Evolutionary conservation across 176 grass and related monocot genomes (phyloP), one percentile per base, ranked within the genome.

Genomic region (Bromus sterilis): DNA sequence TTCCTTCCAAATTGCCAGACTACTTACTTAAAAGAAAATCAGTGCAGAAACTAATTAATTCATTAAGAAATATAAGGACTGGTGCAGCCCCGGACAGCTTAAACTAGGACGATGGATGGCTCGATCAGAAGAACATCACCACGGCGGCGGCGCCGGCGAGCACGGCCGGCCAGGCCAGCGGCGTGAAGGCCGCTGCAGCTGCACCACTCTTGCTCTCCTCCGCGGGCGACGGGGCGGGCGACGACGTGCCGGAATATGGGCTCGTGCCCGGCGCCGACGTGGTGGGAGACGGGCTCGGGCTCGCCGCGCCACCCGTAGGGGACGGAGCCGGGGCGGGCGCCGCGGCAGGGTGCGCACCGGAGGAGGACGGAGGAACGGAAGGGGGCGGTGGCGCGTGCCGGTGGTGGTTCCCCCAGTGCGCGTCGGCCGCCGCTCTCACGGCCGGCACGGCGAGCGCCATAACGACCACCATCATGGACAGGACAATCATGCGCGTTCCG

Each of bases 181-280:
- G 25, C 74, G 3, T 28, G 24, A 15, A n/a, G 23, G 63, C 55
- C 20, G 65, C 56, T 0, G 63, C 73, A 2, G 55, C 56, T 0
- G 63, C 73, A 2, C 41, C 64, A 29, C 4, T 35, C 11, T 7
- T 71, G 21, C 10, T 9, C 11, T 74, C 77, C 25, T 0, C 42
- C 0, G 20, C 64, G 2, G 86, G 86, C 26, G 74, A 71, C 11
- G 80, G 86, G 9, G 74, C 80, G 14, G 80, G 64, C 33, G 85
- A 72, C n/a, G n/a, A n/a, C n/a, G n/a, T n/a, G n/a, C n/a, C n/a
- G n/a, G n/a, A n/a, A n/a, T n/a, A n/a, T n/a, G n/a, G n/a, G 21
- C 2, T 40, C 42, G 42, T 32, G 39, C n/a, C 36, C 23, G 67
- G 39, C 24, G 37, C 39, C 67, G 67, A 15, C 66, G 66, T 8